phyloP scores from a whole-genome alignment of 2,329 filamentous ascomycete species.

The Hypoxylon sp. region DNA sequence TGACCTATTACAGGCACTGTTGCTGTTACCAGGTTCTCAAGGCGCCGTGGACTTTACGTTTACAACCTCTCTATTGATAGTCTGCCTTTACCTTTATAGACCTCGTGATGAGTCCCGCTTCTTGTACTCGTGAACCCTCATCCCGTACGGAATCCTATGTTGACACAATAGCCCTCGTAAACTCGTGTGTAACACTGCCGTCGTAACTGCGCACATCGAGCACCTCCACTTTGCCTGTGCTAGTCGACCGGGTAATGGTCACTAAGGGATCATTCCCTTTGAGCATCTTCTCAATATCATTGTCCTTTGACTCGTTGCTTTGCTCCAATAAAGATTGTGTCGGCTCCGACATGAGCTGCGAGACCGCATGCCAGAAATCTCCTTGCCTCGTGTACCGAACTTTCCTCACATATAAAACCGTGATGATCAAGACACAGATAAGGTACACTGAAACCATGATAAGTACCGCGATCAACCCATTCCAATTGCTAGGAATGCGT shows the following conservation, averaged over 20 bases:
- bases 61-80: too few relatives aligned
- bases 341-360: slow-evolving; percentile 16
- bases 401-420: slow-evolving; percentile 11
- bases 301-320: slow-evolving; percentile 16
- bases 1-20: too few relatives aligned
- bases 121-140: too few relatives aligned
- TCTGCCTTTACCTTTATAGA: too few relatives aligned
- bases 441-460: slow-evolving; percentile 13
- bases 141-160: too few relatives aligned
- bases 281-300: slow-evolving; percentile 6
- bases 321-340: slow-evolving; percentile 8
- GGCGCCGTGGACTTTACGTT: too few relatives aligned
- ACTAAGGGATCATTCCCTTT: slow-evolving; percentile 17
- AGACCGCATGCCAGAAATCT: slow-evolving; percentile 23
- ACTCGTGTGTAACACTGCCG: too few relatives aligned
- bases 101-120: too few relatives aligned
- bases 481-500: slow-evolving; percentile 6
- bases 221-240: background rate
- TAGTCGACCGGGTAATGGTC: background rate
- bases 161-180: too few relatives aligned
- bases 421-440: slow-evolving; percentile 15
- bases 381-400: slow-evolving; percentile 21
- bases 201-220: background rate
- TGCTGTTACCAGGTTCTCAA: too few relatives aligned
- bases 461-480: slow-evolving; percentile 15